phyloP scores from a whole-genome alignment of 441 rosid genomes.

The Populus hybrid region DNA sequence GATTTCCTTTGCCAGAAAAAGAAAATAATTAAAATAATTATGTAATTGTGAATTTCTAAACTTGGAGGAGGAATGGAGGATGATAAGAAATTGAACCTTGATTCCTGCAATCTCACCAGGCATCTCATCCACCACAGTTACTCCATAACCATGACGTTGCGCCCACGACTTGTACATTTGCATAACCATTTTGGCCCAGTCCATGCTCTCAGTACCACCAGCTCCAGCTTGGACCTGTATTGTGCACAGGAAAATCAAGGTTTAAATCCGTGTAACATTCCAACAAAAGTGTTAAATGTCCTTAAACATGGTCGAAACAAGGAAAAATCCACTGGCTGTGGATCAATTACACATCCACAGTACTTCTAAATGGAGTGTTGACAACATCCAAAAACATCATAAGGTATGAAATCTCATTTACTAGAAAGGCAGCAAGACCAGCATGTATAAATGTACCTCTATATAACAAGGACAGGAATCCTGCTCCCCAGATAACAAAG shows the following conservation, averaged over 20 bases:
- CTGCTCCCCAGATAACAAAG: conserved; percentile 78
- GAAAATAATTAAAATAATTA: background rate
- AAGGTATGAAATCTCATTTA: background rate
- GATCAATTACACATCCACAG: background rate
- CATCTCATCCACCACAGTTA: conserved; percentile 82
- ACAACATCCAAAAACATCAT: background rate
- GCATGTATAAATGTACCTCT: conserved; percentile 46
- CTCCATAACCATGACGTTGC: conserved; percentile 56
- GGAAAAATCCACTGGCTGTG: background rate
- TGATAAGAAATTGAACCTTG: conserved; percentile 59
- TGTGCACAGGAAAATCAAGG: conserved; percentile 16
- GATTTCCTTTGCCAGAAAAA: background rate
- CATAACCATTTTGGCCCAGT: conserved; percentile 97
- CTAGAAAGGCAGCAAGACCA: background rate
- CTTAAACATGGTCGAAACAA: background rate
- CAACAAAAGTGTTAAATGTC: conserved; percentile 1
- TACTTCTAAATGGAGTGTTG: background rate
- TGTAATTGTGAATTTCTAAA: background rate
- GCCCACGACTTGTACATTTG: conserved; percentile 94
- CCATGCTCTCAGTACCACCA: conserved; percentile 98
- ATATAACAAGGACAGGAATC: conserved; percentile 80
- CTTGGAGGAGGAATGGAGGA: conserved; percentile 9
- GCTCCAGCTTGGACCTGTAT: conserved; percentile 95
- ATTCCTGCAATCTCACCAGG: conserved; percentile 92
- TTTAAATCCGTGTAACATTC: conserved; percentile 11